Base-by-base conservation (phyloP, 2,329 filamentous ascomycete species). In the Penicillium polonicum region DNA sequence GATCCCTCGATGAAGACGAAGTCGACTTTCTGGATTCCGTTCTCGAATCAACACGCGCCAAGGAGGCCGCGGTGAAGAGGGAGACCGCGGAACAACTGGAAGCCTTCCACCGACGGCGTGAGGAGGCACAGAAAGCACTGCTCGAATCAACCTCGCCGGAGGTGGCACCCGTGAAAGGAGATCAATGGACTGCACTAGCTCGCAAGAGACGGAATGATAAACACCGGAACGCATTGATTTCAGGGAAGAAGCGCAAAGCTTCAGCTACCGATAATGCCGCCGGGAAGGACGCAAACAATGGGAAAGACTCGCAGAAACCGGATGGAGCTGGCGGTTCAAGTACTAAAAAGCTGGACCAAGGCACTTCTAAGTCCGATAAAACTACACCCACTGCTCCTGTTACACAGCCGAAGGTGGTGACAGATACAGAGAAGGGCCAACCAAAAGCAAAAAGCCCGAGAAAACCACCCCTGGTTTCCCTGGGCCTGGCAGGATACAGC, bases 81-180 rank as follows among this genome's bases (percentile, higher is more conserved):
- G 83, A 88, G 63, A 87, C 84, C 0, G 74, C 76, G 5, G 83
- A 85, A 61, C 82, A 84, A 65, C 72, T 88, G 12, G 83, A 85
- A 41, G 66, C 77, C 1, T 88, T 88, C 63, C 80, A 84, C 31
- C 79, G 78, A 60, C 82, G 84, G 65, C 83, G 83, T 59, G 83
- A 86, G 61, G 81, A 85, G 60, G 82, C 80, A 0, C 84, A 87
- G 69, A 80, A 80, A 63, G 78, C 75, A 61, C 65, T 78, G 10
- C 56, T 75, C 10, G 77, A 78, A 45, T 71, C 74, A 23, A 70
- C 68, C n/a, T 68, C 71, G 5, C 72, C 63, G 13, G 69, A 74
- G 42, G 65, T 69, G 4, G 66, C 63, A 2, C 70, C 71, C 3
- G 69, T 66, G 4, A 72, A 76, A 48, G 74, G 74, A 51, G 78